Percentiles rank a stretch among this genome's conserved stretches.
Conservation (phyloP, 352 stramenopile species). For the Phytophthora cryptogea region DNA sequence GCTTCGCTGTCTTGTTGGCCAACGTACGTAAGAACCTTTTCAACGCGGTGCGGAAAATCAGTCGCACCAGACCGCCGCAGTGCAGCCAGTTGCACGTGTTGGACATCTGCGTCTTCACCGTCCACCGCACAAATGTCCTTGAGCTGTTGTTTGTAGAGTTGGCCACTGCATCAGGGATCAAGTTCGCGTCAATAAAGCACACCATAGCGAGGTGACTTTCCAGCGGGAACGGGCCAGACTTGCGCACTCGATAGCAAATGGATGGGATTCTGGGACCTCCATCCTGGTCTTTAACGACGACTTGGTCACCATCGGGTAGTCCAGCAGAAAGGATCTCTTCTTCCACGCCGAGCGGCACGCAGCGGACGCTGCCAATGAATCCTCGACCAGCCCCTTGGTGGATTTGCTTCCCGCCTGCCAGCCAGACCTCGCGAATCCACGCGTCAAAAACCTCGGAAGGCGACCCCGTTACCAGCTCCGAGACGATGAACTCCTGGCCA, state of each 20-base stretch:
- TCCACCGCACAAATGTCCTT: constrained; percentile 53
- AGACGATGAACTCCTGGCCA: constrained; percentile 54
- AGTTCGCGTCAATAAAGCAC: constrained; percentile 45
- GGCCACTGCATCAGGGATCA: not conserved
- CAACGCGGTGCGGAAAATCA: constrained; percentile 38
- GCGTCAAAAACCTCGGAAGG: constrained; percentile 46
- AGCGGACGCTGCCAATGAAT: constrained; percentile 45
- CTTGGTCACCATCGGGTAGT: constrained; percentile 39
- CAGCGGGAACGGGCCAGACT: constrained; percentile 47
- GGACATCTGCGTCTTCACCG: constrained; percentile 35
- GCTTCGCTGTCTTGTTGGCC: constrained; percentile 11
- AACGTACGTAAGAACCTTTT: constrained; percentile 33
- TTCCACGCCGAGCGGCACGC: constrained; percentile 51
- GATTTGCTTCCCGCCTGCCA: constrained; percentile 34
- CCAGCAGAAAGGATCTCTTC: constrained; percentile 66
- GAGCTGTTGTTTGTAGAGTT: constrained; percentile 2
- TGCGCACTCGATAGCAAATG: constrained; percentile 53
- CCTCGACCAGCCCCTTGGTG: constrained; percentile 45
- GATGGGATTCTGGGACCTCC: constrained; percentile 39
- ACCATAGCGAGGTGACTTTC: constrained; percentile 57
- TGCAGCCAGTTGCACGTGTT: constrained; percentile 25
- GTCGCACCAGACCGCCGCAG: constrained; percentile 41
- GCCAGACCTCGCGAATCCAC: constrained; percentile 60
- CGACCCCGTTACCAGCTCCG: constrained; percentile 38
- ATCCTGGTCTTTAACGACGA: constrained; percentile 12